Conservation (phyloP, 78 protist genomes). For the Chrysochromulina tobinii region DNA sequence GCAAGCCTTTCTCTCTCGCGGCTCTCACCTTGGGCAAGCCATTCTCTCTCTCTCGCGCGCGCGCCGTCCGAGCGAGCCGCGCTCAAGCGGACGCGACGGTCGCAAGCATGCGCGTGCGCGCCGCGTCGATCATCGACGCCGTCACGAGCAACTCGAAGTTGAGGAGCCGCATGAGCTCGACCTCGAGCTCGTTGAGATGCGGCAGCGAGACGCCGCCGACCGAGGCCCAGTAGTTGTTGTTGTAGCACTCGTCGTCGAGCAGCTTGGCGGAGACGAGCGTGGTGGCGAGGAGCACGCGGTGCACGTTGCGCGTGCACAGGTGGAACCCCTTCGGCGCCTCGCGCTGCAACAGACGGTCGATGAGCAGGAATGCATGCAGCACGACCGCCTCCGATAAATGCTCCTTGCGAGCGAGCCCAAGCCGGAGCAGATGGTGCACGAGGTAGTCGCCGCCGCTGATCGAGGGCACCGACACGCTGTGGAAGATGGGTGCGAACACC, state of each 20-base stretch:
- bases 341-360: not conserved
- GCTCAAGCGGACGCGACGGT: too few species aligned
- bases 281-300: not conserved
- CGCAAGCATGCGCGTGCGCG: too few species aligned
- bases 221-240: not conserved
- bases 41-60: too few species aligned
- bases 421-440: not conserved
- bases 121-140: too few species aligned
- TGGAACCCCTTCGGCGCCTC: not conserved
- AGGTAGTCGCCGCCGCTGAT: not conserved
- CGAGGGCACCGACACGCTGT: not conserved
- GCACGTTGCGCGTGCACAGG: not conserved
- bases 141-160: not conserved
- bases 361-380: not conserved
- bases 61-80: too few species aligned
- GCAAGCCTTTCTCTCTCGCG: too few species aligned
- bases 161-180: not conserved
- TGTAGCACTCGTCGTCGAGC: not conserved
- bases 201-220: constrained; percentile 1
- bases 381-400: not conserved
- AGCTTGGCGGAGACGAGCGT: not conserved
- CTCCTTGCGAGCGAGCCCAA: not conserved
- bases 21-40: too few species aligned
- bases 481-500: not conserved
- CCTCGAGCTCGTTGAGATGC: constrained; percentile 2